Conservation (phyloP, 495 filamentous ascomycete species). For the Hypoxylon fragiforme region DNA sequence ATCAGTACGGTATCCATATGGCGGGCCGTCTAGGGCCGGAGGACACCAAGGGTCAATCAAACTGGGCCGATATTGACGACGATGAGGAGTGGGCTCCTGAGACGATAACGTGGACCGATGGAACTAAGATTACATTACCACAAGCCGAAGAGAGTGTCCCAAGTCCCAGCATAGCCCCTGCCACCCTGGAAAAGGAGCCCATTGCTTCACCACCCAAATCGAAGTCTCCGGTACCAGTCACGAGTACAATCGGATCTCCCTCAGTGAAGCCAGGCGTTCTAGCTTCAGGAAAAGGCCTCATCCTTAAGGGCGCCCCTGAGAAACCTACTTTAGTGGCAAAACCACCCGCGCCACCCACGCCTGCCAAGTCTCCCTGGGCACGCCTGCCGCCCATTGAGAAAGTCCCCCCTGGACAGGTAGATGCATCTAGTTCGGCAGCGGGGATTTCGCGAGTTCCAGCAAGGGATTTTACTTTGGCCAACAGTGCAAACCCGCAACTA, state of each 20-base stretch:
- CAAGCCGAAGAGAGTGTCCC: constrained; percentile 58
- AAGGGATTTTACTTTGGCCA: constrained; percentile 36
- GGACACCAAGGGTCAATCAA: constrained; percentile 73
- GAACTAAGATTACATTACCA: constrained; percentile 84
- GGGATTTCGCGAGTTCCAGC: constrained; percentile 38
- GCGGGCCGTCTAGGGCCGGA: constrained; percentile 88
- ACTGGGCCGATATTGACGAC: constrained; percentile 98
- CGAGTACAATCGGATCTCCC: constrained; percentile 39
- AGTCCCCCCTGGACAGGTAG: constrained; percentile 67
- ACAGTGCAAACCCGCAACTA: constrained; percentile 50
- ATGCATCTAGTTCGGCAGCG: constrained; percentile 33
- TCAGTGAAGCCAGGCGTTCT: constrained; percentile 48
- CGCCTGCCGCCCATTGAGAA: constrained; percentile 81
- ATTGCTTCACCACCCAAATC: constrained; percentile 40
- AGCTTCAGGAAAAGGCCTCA: constrained; percentile 55
- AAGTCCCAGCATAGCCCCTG: constrained; percentile 41
- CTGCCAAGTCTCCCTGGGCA: constrained; percentile 91
- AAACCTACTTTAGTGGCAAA: constrained; percentile 80
- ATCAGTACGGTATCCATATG: constrained; percentile 95
- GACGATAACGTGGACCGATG: constrained; percentile 95
- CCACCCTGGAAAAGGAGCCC: constrained; percentile 27
- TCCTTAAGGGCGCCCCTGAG: constrained; percentile 69
- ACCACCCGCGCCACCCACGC: constrained; percentile 68
- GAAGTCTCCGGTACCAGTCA: constrained; percentile 42
- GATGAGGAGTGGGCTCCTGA: constrained; percentile 98